Percentiles rank a stretch among this genome's conserved stretches.
Evolutionary conservation across 2,329 filamentous ascomycete species (phyloP).

Genomic region (Verticillium longisporum): DNA sequence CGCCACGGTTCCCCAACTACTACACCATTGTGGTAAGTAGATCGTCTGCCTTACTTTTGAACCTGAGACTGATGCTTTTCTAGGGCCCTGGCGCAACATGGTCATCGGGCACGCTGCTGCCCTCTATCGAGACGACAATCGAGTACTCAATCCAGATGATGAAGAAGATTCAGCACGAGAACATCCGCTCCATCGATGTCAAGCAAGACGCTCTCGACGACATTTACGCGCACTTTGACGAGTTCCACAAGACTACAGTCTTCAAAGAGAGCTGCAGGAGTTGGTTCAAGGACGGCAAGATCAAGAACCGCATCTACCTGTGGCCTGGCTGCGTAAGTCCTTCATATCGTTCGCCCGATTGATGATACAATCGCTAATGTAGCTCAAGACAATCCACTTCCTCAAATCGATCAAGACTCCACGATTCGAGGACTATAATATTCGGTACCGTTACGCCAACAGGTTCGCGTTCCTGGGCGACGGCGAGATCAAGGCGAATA

Average conservation of each 20-base stretch:
- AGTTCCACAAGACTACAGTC: constrained; percentile 24
- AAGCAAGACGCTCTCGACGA: constrained; percentile 24
- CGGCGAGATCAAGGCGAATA: constrained; percentile 36
- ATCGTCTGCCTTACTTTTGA: no score
- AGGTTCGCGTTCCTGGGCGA: constrained; percentile 30
- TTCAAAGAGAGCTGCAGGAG: constrained; percentile 24
- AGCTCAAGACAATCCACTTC: constrained; percentile 23
- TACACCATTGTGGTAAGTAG: constrained; percentile 23
- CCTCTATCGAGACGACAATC: constrained; percentile 34
- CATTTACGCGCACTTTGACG: constrained; percentile 24
- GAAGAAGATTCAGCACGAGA: constrained; percentile 28
- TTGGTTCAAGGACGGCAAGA: constrained; percentile 27
- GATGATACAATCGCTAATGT: neutral
- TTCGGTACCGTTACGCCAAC: constrained; percentile 26
- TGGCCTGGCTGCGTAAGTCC: constrained; percentile 24
- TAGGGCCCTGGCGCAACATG: constrained; percentile 32
- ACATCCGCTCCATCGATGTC: constrained; percentile 25
- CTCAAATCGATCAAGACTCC: constrained; percentile 27
- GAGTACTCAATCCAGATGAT: constrained; percentile 30
- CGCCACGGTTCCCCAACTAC: constrained; percentile 39
- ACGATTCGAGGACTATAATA: constrained; percentile 23
- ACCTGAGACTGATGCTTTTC: neutral
- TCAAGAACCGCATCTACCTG: constrained; percentile 23
- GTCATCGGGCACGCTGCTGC: constrained; percentile 33
- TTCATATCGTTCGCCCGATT: neutral